Base-by-base conservation (phyloP, 495 filamentous ascomycete species). In the Aspergillus diversus region DNA sequence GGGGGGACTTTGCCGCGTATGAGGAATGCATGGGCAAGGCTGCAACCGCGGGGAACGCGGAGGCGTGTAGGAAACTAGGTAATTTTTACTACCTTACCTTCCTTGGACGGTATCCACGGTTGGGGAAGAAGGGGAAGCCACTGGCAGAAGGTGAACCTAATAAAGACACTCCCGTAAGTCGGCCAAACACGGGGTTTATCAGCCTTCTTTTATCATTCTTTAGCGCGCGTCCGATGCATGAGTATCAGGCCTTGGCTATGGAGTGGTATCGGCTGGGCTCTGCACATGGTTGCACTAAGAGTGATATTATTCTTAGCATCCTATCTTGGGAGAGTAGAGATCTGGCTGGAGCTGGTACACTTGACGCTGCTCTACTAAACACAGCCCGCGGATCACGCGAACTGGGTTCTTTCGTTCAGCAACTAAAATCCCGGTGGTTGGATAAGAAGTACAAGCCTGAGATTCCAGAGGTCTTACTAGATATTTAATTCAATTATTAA, bases 301-400 rank as follows among this genome's bases (percentile, higher is more conserved):
- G 73, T 4, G 59, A 54, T 0, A 54, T 76, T 7, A 71, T 72
- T 31, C 7, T 68, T 17, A 70, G 68, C 4, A 42, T 75, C 4
- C 35, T 80, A 7, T 12, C 11, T 61, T 74, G 7, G 81, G 81
- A 7, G 82, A 81, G 21, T 80, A 71, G 1, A 85, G 69, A 59
- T 83, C 82, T 5, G 79, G 70, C 11, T 81, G 81, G 17, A 81
- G 81, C 33, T 72, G 76, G 69, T 75, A 84, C 21, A 27, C 21
- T 27, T 27, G 21, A 27, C 21, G 21, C 21, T 27, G 21, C 21
- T 27, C 21, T 27, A 27, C 21, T 27, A 1, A 27, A 27, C 21
- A 27, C 21, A 27, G 21, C 1, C 21, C 21, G 21, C 7, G n/a
- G 7, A 7, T 47, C 39, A 15, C 43, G 17, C 33, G 43, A 55